A percentile compares a stretch with the other conserved stretches of the same genome.
Conservation (phyloP, 75 land plant genomes). For the Selaginella tamariscina region DNA sequence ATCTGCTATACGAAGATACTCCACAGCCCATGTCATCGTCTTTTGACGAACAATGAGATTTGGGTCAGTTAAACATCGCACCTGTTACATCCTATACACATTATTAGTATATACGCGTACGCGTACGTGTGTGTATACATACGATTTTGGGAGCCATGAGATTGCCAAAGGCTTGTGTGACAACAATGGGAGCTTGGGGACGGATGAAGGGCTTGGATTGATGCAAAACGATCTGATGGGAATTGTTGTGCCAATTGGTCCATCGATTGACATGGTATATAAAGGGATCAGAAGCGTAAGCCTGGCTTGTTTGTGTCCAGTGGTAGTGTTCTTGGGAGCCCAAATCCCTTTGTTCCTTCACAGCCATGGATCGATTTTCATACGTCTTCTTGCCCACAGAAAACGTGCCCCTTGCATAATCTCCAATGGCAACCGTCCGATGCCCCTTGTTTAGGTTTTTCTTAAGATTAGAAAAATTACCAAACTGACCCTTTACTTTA, state of each 20-base stretch:
- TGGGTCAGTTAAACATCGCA: slow-evolving; percentile 7
- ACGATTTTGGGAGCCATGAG: slow-evolving; percentile 19
- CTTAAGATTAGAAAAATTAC: too few relatives aligned
- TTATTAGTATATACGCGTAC: too few relatives aligned
- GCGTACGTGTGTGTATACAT: too few relatives aligned
- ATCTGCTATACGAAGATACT: slow-evolving; percentile 16
- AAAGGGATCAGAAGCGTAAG: slow-evolving; percentile 5
- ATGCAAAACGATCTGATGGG: slow-evolving; percentile 12
- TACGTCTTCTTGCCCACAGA: too few relatives aligned
- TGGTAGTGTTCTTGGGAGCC: slow-evolving; percentile 6
- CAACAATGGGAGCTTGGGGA: slow-evolving; percentile 7
- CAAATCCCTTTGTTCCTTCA: too few relatives aligned
- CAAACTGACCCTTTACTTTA: too few relatives aligned
- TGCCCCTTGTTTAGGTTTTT: too few relatives aligned
- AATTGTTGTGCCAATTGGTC: slow-evolving; percentile 15
- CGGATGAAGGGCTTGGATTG: slow-evolving; percentile 7
- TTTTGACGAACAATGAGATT: slow-evolving; percentile 21
- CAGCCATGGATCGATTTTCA: too few relatives aligned
- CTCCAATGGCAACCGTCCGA: too few relatives aligned
- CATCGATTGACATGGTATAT: slow-evolving; percentile 15
- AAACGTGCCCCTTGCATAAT: too few relatives aligned
- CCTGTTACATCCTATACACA: slow-evolving; percentile 11
- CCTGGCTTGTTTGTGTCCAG: slow-evolving; percentile 9
- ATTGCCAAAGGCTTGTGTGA: slow-evolving; percentile 16
- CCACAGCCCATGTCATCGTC: slow-evolving; percentile 22